Percentiles rank a stretch among this genome's conserved stretches.
These are phyloP conservation scores for Fusarium multiceps DNA, from an alignment of 2,329 filamentous ascomycete genomes.

Conservation along the genomic window DNA sequence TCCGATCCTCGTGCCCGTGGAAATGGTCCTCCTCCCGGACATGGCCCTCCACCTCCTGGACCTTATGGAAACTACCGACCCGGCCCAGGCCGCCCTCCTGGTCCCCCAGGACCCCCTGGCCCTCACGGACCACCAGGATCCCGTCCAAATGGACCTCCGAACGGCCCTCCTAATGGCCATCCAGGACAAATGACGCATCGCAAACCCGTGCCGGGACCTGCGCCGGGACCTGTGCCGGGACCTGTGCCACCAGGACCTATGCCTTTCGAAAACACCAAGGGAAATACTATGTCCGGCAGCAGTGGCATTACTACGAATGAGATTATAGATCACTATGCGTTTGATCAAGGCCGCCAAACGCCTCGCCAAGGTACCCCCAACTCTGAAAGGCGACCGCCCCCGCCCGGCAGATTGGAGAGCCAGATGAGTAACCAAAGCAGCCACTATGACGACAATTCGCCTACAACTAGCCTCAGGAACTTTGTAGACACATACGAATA, in stretches of 20 bases:
- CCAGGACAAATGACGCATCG: conserved; percentile 42
- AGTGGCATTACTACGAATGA: conserved; percentile 51
- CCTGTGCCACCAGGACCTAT: conserved; percentile 24
- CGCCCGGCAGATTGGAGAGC: conserved; percentile 42
- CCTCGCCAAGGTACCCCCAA: conserved; percentile 29
- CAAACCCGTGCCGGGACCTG: conserved; percentile 46
- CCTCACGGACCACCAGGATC: conserved; percentile 43
- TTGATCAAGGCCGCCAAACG: conserved; percentile 44
- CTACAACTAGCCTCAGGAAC: conserved; percentile 33
- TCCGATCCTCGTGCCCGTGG: conserved; percentile 33
- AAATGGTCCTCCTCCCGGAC: conserved; percentile 37
- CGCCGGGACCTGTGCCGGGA: conserved; percentile 16
- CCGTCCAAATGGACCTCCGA: conserved; percentile 41
- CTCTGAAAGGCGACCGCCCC: conserved; percentile 41
- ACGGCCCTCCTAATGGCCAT: conserved; percentile 25
- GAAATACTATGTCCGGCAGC: conserved; percentile 42
- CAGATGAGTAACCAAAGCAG: conserved; percentile 55
- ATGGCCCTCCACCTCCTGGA: conserved; percentile 36
- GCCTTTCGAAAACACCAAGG: conserved; percentile 38
- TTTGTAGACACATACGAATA: conserved; percentile 44
- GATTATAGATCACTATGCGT: conserved; percentile 55
- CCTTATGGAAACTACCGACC: conserved; percentile 40
- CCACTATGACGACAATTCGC: conserved; percentile 70
- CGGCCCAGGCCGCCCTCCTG: conserved; percentile 36
- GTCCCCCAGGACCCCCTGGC: conserved; percentile 42